Percentiles rank a stretch among this genome's conserved stretches.
These are phyloP conservation scores for Punctularia strigosozonata DNA, from an alignment of 768 basidiomycete species.

Conservation along the genomic window DNA sequence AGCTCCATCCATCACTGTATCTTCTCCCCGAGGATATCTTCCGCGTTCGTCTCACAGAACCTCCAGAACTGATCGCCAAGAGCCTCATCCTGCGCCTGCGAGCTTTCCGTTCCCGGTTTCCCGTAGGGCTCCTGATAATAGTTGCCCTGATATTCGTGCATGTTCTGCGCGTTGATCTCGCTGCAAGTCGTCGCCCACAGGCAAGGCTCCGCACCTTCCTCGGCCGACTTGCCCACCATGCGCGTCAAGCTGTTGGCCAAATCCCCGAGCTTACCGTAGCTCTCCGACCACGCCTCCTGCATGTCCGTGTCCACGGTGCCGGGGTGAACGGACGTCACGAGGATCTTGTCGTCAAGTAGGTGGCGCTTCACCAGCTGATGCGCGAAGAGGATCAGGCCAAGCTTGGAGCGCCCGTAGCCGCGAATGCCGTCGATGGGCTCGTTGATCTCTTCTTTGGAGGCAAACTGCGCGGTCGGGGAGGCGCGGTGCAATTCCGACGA, in stretches of 20 bases:
- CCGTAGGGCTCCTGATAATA: conserved; percentile 17
- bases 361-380: conserved; percentile 12
- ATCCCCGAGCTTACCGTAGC: conserved; percentile 14
- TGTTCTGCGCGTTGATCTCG: conserved; percentile 15
- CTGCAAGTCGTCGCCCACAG: conserved; percentile 17
- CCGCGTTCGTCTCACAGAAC: conserved; percentile 10
- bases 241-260: conserved; percentile 11
- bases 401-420: conserved; percentile 17
- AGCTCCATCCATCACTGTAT: too few relatives aligned
- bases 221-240: conserved; percentile 13
- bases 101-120: conserved; percentile 12
- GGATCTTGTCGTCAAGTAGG: conserved; percentile 13
- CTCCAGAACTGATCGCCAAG: conserved; percentile 14
- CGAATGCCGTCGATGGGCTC: conserved; percentile 10
- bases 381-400: conserved; percentile 15
- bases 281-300: conserved; percentile 14
- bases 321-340: conserved; percentile 17
- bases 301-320: conserved; percentile 18
- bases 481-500: conserved; percentile 16
- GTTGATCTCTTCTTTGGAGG: conserved; percentile 16
- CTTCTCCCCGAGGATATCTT: conserved; percentile 14
- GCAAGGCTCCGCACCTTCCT: conserved; percentile 18
- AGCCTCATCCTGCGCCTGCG: conserved; percentile 10
- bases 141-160: conserved; percentile 17
- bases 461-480: conserved; percentile 11